phyloP scores from a whole-genome alignment of 2,329 filamentous ascomycete species.

The Cladosporium sp. region DNA sequence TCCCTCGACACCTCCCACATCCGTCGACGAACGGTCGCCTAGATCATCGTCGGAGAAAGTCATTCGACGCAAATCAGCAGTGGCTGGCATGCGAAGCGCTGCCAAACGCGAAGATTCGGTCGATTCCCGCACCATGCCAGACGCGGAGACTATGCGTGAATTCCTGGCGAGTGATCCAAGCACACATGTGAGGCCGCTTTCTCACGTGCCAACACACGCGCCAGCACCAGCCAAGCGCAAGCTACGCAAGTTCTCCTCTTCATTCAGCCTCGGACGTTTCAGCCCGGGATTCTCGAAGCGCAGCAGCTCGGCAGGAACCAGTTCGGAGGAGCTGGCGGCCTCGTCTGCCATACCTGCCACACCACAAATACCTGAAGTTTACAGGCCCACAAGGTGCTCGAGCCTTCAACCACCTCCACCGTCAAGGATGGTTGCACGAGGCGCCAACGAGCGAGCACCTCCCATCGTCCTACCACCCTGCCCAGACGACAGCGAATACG shows the following conservation, averaged over 20 bases:
- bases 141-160: conserved; percentile 10
- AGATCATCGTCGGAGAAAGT: conserved; percentile 13
- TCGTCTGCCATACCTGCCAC: conserved; percentile 13
- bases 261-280: conserved; percentile 28
- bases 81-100: conserved; percentile 10
- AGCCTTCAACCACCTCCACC: conserved; percentile 23
- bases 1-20: conserved; percentile 20
- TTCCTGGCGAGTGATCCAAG: conserved; percentile 11
- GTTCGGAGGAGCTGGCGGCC: background rate
- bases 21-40: conserved; percentile 18
- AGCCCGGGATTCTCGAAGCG: conserved; percentile 16
- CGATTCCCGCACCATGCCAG: background rate
- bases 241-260: conserved; percentile 31
- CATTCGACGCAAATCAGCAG: conserved; percentile 16
- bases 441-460: conserved; percentile 38
- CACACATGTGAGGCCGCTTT: background rate
- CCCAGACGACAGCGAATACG: conserved; percentile 27
- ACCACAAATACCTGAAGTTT: conserved; percentile 19
- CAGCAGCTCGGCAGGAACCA: conserved; percentile 3
- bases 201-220: background rate
- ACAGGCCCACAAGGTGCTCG: conserved; percentile 24
- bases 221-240: conserved; percentile 3
- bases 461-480: conserved; percentile 36
- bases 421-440: conserved; percentile 37
- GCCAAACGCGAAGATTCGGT: background rate